Evolutionary conservation across 2,329 filamentous ascomycete genomes (phyloP), one percentile per base, ranked within the genome.

Genomic region (Westerdykella aurantiaca): DNA sequence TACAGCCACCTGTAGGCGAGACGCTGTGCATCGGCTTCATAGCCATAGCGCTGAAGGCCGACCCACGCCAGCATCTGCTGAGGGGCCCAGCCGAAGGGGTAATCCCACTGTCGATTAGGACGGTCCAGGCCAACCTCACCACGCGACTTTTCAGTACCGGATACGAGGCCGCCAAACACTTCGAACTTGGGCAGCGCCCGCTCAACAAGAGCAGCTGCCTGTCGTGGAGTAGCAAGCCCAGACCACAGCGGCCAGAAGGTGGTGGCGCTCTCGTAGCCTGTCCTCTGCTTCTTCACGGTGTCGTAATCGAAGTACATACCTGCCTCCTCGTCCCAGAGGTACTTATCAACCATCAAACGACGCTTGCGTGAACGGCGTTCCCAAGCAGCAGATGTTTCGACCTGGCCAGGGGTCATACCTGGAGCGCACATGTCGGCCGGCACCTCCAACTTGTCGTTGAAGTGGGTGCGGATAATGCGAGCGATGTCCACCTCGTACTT

Each of bases 301-400:
- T 98, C 79, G 68, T 97, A 98, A 70, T 98, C 93, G 63, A 97
- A 97, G 75, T 88, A 98, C 87, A 97, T 95, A 46, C 91, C 91
- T 64, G 86, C 82, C 54, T 87, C 76, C 54, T 91, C 85, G 63
- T 94, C 86, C 93, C 93, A 98, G 65, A 95, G 81, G 61, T 93
- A 88, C 71, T 89, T 93, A 69, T 97, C 87, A 57, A 97, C 93
- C 7, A 82, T 82, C 55, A 83, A 75, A 74, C 93, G 91, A 59
- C 93, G 83, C 58, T 83, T 81, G 71, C 85, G 86, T 38, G 89
- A 88, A 33, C 89, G 85, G 34, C 90, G 86, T 64, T 96, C 90
- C 93, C 93, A 98, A 38, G 80, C 75, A 0, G 89, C 83, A 1
- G 91, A 96, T 1, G 85, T 85, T 64, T 96, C 86, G 35, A 86